Evolutionary conservation across 495 filamentous ascomycete species (phyloP), one percentile per base, ranked within the genome.

Genomic region (Trichoderma parareesei): DNA sequence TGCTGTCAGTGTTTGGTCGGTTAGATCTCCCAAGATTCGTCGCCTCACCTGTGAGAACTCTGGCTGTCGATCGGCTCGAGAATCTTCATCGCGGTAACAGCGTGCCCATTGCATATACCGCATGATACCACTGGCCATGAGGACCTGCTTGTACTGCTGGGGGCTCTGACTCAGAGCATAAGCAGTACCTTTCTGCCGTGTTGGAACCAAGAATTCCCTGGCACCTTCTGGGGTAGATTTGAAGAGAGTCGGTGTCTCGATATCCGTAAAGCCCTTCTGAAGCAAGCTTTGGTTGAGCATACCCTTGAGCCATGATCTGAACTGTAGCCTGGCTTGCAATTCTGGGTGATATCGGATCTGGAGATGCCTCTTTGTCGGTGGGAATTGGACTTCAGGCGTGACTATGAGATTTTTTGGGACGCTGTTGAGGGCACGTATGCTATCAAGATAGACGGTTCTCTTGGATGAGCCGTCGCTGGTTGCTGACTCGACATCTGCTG

Each of bases 151-250:
- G 74, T 97, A 98, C 73, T 98, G 94, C 76, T 98, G 94, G 8
- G 94, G 94, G 65, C 93, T 97, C 71, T 98, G 94, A 0, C 94
- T 92, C 35, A 98, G 75, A 11, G 95, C 94, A 76, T 98, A 98
- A 27, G 89, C 90, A 37, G 87, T 72, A 0, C 91, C 92, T 0
- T 67, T 64, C 20, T 79, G 82, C 27, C 94, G 79, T 0, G 93
- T 95, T 0, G 94, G 94, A 4, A 98, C 92, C n/a, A 98, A 70
- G 67, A 98, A 98, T 74, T 98, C 94, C 38, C 93, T 79, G 1
- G 94, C 95, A 9, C 94, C 94, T 76, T 98, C 94, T 0, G 94
- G 93, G 0, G 95, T 98, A 4, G 93, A 97, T 78, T 97, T 98
- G 83, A 98, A 98, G 16, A 98, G 79, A 14, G 97, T 73, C 3